These are phyloP conservation scores for Aureobasidium sp. DNA, from an alignment of 2,329 filamentous ascomycete species.

Conservation along the genomic window DNA sequence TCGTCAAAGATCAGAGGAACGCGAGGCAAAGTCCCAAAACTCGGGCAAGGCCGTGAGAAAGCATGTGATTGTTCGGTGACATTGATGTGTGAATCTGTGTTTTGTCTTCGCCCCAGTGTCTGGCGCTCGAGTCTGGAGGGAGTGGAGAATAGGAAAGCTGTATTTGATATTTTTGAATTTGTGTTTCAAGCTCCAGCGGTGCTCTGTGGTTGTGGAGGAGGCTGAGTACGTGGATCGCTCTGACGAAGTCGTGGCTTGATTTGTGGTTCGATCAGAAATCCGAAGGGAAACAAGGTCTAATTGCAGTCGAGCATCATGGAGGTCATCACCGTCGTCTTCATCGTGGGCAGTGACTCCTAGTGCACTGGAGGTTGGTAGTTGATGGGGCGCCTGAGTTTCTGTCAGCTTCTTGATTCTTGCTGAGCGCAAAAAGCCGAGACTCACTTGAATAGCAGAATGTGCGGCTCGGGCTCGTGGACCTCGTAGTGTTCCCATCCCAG, in stretches of 20 bases:
- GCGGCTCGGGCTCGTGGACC: conserved; percentile 95
- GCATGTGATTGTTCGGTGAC: not conserved
- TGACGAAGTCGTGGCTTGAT: not conserved
- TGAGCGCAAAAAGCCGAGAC: conserved; percentile 29
- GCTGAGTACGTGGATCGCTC: not conserved
- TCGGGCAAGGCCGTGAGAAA: not conserved
- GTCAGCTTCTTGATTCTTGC: not conserved
- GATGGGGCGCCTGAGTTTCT: conserved; percentile 58
- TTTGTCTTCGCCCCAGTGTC: not conserved
- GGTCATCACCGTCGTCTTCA: conserved; percentile 9
- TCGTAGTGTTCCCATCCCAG: conserved; percentile 99
- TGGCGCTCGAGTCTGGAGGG: not conserved
- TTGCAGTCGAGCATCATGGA: conserved; percentile 5
- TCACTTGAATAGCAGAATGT: conserved; percentile 98
- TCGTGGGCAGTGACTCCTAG: conserved; percentile 14
- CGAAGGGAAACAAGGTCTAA: not conserved
- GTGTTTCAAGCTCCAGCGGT: conserved; percentile 2
- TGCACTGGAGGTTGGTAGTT: conserved; percentile 67
- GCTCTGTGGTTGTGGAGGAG: not conserved
- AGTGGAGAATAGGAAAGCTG: not conserved
- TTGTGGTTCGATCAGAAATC: not conserved
- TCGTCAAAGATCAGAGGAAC: not conserved
- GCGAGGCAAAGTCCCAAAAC: not conserved
- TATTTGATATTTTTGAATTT: not conserved
- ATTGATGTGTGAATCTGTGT: not conserved